Conservation (phyloP, 495 filamentous ascomycete species). For the Ascobolus immersus region DNA sequence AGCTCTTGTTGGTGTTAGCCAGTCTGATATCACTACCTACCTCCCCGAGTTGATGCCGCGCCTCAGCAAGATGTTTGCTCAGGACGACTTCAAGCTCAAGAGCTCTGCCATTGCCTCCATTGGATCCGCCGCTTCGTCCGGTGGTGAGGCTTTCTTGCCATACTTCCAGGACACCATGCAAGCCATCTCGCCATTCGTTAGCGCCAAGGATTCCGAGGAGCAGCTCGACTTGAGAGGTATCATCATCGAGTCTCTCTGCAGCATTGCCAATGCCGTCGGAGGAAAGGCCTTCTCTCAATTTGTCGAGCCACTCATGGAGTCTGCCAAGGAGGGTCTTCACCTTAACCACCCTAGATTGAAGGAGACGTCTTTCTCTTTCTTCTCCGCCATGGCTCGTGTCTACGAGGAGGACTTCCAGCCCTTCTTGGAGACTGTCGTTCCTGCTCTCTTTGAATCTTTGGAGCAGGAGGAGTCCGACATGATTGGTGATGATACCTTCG, state of each 20-base stretch:
- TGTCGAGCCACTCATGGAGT: slow-evolving; percentile 64
- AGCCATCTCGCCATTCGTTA: slow-evolving; percentile 54
- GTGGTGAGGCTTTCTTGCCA: slow-evolving; percentile 58
- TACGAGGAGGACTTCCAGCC: slow-evolving; percentile 74
- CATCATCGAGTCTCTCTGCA: slow-evolving; percentile 74
- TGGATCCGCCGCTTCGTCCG: slow-evolving; percentile 64
- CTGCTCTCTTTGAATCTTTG: slow-evolving; percentile 59
- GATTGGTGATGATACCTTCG: slow-evolving; percentile 50
- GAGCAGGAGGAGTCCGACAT: slow-evolving; percentile 75
- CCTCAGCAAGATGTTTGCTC: slow-evolving; percentile 51
- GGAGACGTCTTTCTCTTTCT: slow-evolving; percentile 91
- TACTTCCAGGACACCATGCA: slow-evolving; percentile 79
- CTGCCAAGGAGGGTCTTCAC: slow-evolving; percentile 74
- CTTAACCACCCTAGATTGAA: slow-evolving; percentile 70
- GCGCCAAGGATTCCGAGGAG: slow-evolving; percentile 66
- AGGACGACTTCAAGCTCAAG: slow-evolving; percentile 74
- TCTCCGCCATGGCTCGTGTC: slow-evolving; percentile 80
- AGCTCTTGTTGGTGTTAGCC: slow-evolving; percentile 67
- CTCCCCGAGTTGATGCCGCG: slow-evolving; percentile 59
- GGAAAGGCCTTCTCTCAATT: slow-evolving; percentile 67
- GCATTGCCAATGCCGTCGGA: slow-evolving; percentile 73
- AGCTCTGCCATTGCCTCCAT: slow-evolving; percentile 66
- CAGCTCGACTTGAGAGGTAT: slow-evolving; percentile 73
- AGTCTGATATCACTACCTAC: slow-evolving; percentile 55
- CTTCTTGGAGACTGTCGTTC: slow-evolving; percentile 64